Evolutionary conservation across 768 basidiomycete species (phyloP), one percentile per base, ranked within the genome.

Genomic region (Kwoniella europaea): DNA sequence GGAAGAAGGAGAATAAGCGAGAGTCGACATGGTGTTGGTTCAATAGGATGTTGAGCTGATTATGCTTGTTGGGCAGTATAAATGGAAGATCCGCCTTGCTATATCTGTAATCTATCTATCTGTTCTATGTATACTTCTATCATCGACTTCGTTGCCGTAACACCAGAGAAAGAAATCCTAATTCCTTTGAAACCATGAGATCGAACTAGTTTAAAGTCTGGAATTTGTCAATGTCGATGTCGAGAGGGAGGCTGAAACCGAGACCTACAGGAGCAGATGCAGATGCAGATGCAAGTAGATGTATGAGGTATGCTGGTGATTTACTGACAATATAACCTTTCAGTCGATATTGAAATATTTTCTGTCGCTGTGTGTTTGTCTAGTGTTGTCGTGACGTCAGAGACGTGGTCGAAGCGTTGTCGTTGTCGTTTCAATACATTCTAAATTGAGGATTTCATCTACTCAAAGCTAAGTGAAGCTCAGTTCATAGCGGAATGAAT

Each of bases 361-460:
- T 58, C 13, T 27, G 20, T 20, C 54, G 10, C 10, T 56, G 5
- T 56, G 1, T n/a, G 1, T 56, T 56, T 5, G 20, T 22, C 15
- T n/a, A 18, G 54, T 4, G 57, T 15, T 58, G 20, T 20, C 54
- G 57, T 35, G 57, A 58, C 57, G 57, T 58, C 57, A 58, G 57
- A 58, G 57, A 58, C 27, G 27, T 35, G 57, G 57, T 58, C 57
- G 20, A 35, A 58, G 57, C 57, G 57, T 35, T 35, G 35, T 35
- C 35, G 35, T 0, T 29, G 29, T 29, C 29, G 29, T 58, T 15
- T 58, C 24, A 24, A 55, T 20, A n/a, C 54, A 55, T 55, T 55
- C 24, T 55, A 20, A 55, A 16, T 1, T 20, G 54, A n/a, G 24
- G 54, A 12, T 2, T 1, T 18, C 50, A 35, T 35, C 35, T 35